These are phyloP conservation scores for Neurospora sp. DNA, from an alignment of 495 filamentous ascomycete genomes.

Conservation along the genomic window DNA sequence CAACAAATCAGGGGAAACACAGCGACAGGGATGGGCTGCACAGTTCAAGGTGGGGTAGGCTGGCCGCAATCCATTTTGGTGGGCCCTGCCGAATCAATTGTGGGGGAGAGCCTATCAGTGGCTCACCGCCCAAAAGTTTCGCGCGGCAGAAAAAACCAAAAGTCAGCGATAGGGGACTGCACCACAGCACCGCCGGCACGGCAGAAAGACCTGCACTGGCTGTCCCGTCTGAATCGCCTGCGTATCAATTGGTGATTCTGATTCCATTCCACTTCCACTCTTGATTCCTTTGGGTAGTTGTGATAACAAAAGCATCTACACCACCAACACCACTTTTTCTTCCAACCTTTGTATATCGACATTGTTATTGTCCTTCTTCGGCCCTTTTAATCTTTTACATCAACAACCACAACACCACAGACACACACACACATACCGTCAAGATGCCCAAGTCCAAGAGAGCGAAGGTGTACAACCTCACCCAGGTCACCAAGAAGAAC, in stretches of 20 bases:
- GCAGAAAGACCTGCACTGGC: not conserved
- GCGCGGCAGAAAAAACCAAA: constrained; percentile 8
- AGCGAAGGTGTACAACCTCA: constrained; percentile 74
- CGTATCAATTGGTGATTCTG: not conserved
- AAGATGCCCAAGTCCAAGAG: constrained; percentile 96
- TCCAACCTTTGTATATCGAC: not conserved
- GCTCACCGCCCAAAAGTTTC: constrained; percentile 9
- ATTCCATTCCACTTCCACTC: not conserved
- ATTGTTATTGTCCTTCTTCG: not conserved
- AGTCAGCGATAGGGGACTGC: not conserved
- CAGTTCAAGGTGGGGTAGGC: not conserved
- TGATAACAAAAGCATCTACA: not conserved
- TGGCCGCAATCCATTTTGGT: not conserved
- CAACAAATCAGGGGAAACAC: not conserved
- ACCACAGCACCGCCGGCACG: not conserved
- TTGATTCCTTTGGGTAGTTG: not conserved
- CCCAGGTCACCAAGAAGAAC: constrained; percentile 83
- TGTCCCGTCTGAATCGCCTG: not conserved
- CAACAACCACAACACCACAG: not conserved
- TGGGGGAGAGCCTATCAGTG: not conserved
- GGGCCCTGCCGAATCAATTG: constrained; percentile 1
- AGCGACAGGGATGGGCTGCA: not conserved
- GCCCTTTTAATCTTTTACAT: too few species aligned
- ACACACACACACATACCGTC: constrained; percentile 8
- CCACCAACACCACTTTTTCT: not conserved